Percentiles rank a stretch among this genome's conserved stretches.
Evolutionary conservation across 495 filamentous ascomycete genomes (phyloP).

Genomic region (Lepidopterella palustris): DNA sequence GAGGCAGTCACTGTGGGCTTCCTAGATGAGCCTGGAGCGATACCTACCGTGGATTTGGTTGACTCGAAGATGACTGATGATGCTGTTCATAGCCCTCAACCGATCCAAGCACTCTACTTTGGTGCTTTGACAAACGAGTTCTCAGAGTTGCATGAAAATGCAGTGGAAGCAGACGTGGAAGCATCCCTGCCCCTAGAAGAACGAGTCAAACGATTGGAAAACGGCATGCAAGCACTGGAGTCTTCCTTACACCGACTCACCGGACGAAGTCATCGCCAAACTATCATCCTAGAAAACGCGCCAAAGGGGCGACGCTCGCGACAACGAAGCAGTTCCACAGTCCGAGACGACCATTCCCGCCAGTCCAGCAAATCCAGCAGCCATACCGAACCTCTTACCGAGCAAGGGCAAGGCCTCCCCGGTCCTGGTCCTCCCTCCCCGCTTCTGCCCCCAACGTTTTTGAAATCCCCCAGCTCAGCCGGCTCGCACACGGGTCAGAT

Average conservation of each 20-base stretch:
- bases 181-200: slow-evolving; percentile 19
- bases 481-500: background rate
- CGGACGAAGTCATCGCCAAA: slow-evolving; percentile 26
- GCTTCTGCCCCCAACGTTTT: background rate
- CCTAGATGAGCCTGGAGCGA: too few species aligned
- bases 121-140: slow-evolving; percentile 19
- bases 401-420: background rate
- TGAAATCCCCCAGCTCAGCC: background rate
- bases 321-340: slow-evolving; percentile 17
- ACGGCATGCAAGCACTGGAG: slow-evolving; percentile 15
- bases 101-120: slow-evolving; percentile 25
- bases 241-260: slow-evolving; percentile 19
- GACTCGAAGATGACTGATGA: slow-evolving; percentile 17
- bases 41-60: background rate
- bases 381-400: background rate
- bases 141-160: slow-evolving; percentile 6
- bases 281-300: slow-evolving; percentile 29
- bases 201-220: slow-evolving; percentile 20
- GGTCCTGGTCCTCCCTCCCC: background rate
- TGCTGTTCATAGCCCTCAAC: slow-evolving; percentile 14
- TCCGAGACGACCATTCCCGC: background rate
- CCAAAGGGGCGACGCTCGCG: slow-evolving; percentile 21
- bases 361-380: slow-evolving; percentile 2
- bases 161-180: background rate
- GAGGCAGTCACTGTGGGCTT: too few species aligned